These are phyloP conservation scores for Globisporangium cylindrosporum DNA, from an alignment of 352 stramenopile genomes.

Conservation along the genomic window DNA sequence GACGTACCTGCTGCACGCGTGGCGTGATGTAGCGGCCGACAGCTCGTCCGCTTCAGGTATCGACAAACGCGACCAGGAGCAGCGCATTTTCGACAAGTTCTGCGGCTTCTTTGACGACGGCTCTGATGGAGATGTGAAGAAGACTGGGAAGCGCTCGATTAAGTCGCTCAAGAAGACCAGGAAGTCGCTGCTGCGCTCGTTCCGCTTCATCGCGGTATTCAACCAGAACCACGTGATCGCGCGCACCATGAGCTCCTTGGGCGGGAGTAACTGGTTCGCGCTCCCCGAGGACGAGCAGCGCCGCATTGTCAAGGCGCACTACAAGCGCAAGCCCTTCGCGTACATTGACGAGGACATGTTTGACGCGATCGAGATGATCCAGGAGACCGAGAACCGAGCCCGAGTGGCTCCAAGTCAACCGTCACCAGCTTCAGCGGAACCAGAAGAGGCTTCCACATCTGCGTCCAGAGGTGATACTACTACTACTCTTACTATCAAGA, in stretches of 20 bases:
- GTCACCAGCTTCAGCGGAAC: no score
- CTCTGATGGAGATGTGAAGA: no score
- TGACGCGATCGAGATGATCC: constrained; percentile 17
- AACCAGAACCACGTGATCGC: constrained; percentile 19
- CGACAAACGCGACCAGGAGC: not conserved
- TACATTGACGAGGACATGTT: constrained; percentile 21
- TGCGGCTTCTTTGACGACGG: not conserved
- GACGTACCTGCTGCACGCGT: constrained; percentile 5
- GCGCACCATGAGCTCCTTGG: constrained; percentile 12
- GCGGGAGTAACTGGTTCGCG: constrained; percentile 14
- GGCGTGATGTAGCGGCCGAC: constrained; percentile 5
- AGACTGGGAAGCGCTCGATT: not conserved
- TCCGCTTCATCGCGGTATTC: constrained; percentile 18
- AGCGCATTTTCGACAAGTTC: constrained; percentile 16
- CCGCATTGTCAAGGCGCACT: constrained; percentile 15
- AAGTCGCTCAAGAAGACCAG: constrained; percentile 16
- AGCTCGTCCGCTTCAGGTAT: not conserved
- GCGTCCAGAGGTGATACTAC: no score
- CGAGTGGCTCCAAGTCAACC: not conserved
- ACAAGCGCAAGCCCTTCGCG: constrained; percentile 18
- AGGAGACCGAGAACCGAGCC: constrained; percentile 4
- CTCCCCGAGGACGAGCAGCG: constrained; percentile 2
- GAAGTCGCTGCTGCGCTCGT: constrained; percentile 17
- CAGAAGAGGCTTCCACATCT: no score
- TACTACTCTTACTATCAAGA: no score